Evolutionary conservation across 148 eudicot genomes (phyloP), one percentile per base, ranked within the genome.

Genomic region (Limonium bicolor): DNA sequence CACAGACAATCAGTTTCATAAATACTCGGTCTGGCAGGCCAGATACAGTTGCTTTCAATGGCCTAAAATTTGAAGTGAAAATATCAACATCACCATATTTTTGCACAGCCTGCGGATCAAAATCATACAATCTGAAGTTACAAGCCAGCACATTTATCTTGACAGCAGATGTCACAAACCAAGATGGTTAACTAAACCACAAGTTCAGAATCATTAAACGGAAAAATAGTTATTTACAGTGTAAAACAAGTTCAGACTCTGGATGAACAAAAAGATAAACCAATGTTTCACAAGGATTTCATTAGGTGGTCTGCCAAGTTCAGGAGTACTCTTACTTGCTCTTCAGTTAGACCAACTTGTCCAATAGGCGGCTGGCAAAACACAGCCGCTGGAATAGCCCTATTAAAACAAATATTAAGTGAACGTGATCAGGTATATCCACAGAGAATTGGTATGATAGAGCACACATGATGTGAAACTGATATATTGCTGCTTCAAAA

Each of bases 301-400:
- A n/a, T n/a, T n/a, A n/a, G n/a, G n/a, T n/a, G n/a, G n/a, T n/a
- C n/a, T n/a, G n/a, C n/a, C n/a, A n/a, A n/a, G n/a, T n/a, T n/a
- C n/a, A n/a, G n/a, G n/a, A n/a, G n/a, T n/a, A 18, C 27, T 27
- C 64, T 66, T 40, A 88, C 97, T 79, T 90, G 85, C 63, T 84
- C 87, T 70, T 90, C 99, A 16, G 82, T 72, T 7, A 80, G 72
- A 47, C 95, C 99, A 45, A 90, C 99, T 75, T 77, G 87, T 29
- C 93, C 93, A 42, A 78, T 75, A 19, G 95, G 99, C 53, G 99
- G 99, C 71, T 90, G 99, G 43, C 93, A 84, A 68, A 90, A 90
- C 39, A 90, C 99, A 52, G 99, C 99, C 50, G 92, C 62, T 25
- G 99, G 93, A 35, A 90, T 73, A 64, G 81, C 87, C 62, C 99